phyloP scores from a whole-genome alignment of 495 filamentous ascomycete species.

The Podospora bellae-mahoneyi region DNA sequence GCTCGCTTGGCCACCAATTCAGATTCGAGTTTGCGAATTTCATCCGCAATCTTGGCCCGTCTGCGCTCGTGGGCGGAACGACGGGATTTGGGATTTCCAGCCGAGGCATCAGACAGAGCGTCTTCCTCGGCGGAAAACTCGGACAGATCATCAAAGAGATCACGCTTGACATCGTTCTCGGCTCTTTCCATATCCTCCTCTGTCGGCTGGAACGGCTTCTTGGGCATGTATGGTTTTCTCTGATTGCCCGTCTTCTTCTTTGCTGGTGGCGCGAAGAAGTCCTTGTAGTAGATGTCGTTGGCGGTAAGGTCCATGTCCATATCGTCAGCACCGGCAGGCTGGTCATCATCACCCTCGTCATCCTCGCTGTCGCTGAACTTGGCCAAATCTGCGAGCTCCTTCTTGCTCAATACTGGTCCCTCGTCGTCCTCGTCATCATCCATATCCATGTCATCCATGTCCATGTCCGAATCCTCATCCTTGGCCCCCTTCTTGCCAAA shows the following conservation, averaged over 20 bases:
- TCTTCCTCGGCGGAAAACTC: constrained; percentile 55
- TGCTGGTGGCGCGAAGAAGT: constrained; percentile 85
- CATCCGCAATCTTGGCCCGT: constrained; percentile 76
- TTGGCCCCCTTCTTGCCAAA: constrained; percentile 13
- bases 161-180: constrained; percentile 86
- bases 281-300: constrained; percentile 79
- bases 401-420: constrained; percentile 18
- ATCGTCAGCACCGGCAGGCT: constrained; percentile 53
- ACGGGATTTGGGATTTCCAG: constrained; percentile 53
- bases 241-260: constrained; percentile 54
- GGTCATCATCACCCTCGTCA: constrained; percentile 54
- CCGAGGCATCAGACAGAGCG: constrained; percentile 53
- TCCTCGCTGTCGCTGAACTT: constrained; percentile 56
- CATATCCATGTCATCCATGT: constrained; percentile 25
- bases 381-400: constrained; percentile 21
- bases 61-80: constrained; percentile 81
- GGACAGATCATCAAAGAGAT: constrained; percentile 82
- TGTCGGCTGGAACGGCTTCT: constrained; percentile 33
- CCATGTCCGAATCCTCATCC: constrained; percentile 19
- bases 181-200: constrained; percentile 72
- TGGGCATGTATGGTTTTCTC: constrained; percentile 28
- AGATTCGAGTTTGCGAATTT: constrained; percentile 86
- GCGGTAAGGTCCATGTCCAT: constrained; percentile 61
- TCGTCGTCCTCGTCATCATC: constrained; percentile 20
- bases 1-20: constrained; percentile 86